These are phyloP conservation scores for Letharia lupina DNA, from an alignment of 495 filamentous ascomycete species.

Conservation along the genomic window DNA sequence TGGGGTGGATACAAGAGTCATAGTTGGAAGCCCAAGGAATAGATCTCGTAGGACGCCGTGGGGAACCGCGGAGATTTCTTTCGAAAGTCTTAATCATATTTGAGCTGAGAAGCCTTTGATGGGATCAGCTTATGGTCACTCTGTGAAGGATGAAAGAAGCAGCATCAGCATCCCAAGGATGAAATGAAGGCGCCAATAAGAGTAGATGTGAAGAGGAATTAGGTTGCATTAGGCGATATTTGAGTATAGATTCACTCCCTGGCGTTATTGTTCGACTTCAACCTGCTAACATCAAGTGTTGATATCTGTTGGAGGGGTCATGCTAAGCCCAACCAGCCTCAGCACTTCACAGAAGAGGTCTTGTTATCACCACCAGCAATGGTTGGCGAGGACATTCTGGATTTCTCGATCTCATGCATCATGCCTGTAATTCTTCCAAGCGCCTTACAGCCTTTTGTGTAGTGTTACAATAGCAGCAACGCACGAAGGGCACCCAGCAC, in stretches of 20 bases:
- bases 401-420: neutral
- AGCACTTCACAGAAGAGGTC: neutral
- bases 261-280: neutral
- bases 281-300: neutral
- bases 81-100: neutral
- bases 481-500: neutral
- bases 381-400: neutral
- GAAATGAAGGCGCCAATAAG: neutral
- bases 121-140: neutral
- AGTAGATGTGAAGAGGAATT: neutral
- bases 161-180: neutral
- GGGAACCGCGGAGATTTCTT: neutral
- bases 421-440: neutral
- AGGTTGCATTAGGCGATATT: fast-evolving
- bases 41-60: neutral
- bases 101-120: neutral
- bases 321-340: neutral
- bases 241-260: neutral
- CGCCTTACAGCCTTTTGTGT: neutral
- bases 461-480: neutral
- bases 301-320: neutral
- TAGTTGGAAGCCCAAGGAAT: neutral
- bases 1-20: neutral
- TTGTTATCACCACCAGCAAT: neutral
- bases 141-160: neutral